These are phyloP conservation scores for Xylariaceae sp. DNA, from an alignment of 2,329 filamentous ascomycete genomes.

Conservation along the genomic window DNA sequence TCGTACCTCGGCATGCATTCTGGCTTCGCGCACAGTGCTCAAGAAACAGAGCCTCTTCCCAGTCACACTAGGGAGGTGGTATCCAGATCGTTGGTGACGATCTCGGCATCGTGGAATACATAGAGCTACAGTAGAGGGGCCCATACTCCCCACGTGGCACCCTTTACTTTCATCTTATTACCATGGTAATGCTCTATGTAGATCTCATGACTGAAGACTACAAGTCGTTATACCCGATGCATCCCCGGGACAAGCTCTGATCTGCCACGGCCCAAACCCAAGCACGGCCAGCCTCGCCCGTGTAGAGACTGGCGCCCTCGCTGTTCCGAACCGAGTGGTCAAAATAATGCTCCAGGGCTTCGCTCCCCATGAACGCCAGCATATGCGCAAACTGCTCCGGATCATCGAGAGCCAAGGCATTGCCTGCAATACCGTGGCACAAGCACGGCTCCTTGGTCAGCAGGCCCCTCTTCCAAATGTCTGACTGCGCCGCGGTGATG, in stretches of 20 bases:
- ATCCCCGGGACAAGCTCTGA: constrained; percentile 8
- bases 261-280: constrained; percentile 25
- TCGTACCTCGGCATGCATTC: too few species aligned
- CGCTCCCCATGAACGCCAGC: constrained; percentile 19
- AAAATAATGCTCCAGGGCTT: constrained; percentile 9
- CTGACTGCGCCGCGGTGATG: constrained; percentile 45
- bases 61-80: too few species aligned
- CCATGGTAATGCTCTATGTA: too few species aligned
- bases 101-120: neutral
- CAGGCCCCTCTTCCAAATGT: constrained; percentile 53
- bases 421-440: constrained; percentile 63
- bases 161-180: too few species aligned
- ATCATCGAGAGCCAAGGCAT: constrained; percentile 42
- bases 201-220: too few species aligned
- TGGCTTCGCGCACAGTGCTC: too few species aligned
- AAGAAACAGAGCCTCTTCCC: too few species aligned
- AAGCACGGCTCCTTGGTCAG: constrained; percentile 61
- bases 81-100: neutral
- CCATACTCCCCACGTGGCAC: neutral
- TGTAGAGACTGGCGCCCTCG: constrained; percentile 19
- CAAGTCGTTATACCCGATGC: constrained; percentile 25
- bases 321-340: constrained; percentile 4
- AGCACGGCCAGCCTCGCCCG: constrained; percentile 23
- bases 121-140: neutral
- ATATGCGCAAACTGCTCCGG: constrained; percentile 17